Conservation (phyloP, 306 rosid species). For the Trifolium repens region DNA sequence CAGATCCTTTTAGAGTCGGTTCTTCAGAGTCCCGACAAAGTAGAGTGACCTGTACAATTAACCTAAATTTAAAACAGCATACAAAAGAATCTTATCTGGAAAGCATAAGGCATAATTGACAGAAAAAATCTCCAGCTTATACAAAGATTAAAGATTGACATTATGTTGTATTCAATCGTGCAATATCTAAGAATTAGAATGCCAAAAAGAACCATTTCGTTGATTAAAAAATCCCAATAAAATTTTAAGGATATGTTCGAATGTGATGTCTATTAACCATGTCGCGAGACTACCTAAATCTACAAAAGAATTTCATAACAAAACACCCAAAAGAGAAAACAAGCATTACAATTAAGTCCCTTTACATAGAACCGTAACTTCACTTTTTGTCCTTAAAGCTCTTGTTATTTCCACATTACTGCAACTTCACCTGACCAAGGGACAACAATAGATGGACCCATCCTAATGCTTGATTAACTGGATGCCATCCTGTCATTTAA, state of each 20-base stretch:
- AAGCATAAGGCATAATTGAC: constrained; percentile 29
- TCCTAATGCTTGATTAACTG: constrained; percentile 8
- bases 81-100: constrained; percentile 25
- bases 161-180: background rate
- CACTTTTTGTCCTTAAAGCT: background rate
- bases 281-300: constrained; percentile 2
- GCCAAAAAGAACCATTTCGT: constrained; percentile 21
- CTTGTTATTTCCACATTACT: background rate
- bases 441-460: background rate
- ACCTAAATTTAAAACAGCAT: constrained; percentile 40
- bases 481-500: constrained; percentile 6
- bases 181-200: constrained; percentile 15
- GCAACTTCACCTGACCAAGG: constrained; percentile 18
- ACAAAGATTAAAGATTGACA: background rate
- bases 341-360: background rate
- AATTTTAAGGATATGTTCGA: background rate
- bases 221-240: background rate
- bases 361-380: background rate
- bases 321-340: constrained; percentile 21
- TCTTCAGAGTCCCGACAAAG: constrained; percentile 77
- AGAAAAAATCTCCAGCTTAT: background rate
- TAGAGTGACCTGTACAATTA: constrained; percentile 71
- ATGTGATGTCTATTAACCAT: constrained; percentile 15
- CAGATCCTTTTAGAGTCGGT: constrained; percentile 43
- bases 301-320: background rate